phyloP scores from a whole-genome alignment of 2,329 filamentous ascomycete genomes.

The Botrytis deweyae region DNA sequence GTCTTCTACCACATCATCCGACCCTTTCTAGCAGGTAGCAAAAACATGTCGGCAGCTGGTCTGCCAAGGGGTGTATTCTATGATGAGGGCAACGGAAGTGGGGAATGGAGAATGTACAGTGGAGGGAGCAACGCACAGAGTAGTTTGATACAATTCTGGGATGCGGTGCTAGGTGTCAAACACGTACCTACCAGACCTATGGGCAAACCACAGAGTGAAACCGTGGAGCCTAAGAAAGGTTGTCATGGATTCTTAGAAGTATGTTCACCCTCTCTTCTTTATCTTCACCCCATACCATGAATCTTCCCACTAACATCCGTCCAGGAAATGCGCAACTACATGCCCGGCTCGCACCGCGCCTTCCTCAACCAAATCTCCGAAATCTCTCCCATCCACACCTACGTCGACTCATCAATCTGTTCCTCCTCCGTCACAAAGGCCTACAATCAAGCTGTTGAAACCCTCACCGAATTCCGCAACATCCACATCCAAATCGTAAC shows the following conservation, averaged over 20 bases:
- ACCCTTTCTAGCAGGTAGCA: conserved; percentile 85
- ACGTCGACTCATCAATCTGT: conserved; percentile 53
- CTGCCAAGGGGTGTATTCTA: conserved; percentile 83
- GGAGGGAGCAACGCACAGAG: conserved; percentile 93
- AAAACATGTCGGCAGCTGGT: conserved; percentile 85
- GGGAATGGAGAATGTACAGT: conserved; percentile 73
- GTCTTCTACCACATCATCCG: conserved; percentile 88
- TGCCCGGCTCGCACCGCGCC: conserved; percentile 78
- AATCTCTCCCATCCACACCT: conserved; percentile 72
- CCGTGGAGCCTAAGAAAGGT: conserved; percentile 25
- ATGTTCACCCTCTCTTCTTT: neutral
- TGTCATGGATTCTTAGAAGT: conserved; percentile 31
- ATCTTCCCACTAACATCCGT: neutral
- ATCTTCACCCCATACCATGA: neutral
- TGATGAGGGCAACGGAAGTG: conserved; percentile 66
- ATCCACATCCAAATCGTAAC: conserved; percentile 89
- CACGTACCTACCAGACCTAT: conserved; percentile 50
- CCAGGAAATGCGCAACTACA: conserved; percentile 78
- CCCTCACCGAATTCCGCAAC: conserved; percentile 74
- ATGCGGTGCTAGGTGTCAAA: conserved; percentile 80
- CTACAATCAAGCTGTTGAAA: conserved; percentile 73
- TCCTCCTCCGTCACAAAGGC: conserved; percentile 50
- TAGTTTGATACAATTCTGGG: conserved; percentile 90
- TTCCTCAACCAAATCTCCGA: conserved; percentile 72
- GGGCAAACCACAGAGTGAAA: conserved; percentile 35